Conservation (phyloP, 352 stramenopile species). For the Phytophthora colocasiae region DNA sequence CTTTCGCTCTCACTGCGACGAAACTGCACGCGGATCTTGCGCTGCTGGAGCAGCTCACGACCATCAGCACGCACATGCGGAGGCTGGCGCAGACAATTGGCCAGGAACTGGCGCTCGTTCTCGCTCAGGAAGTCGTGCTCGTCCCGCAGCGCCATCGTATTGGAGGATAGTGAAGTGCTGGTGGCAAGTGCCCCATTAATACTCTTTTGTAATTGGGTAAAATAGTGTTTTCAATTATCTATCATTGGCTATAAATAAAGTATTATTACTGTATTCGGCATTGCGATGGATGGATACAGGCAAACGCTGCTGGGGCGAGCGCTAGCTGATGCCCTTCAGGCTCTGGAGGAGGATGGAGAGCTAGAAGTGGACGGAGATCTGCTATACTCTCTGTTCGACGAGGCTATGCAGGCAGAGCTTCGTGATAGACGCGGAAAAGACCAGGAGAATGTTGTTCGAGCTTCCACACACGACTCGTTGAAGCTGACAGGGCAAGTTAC, state of each 20-base stretch:
- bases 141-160: constrained; percentile 58
- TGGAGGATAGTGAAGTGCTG: constrained; percentile 15
- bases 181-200: constrained; percentile 1
- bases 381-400: constrained; percentile 67
- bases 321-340: constrained; percentile 68
- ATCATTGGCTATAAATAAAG: constrained; percentile 24
- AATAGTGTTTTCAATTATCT: no score
- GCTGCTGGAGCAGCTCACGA: constrained; percentile 82
- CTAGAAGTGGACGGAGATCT: constrained; percentile 47
- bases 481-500: constrained; percentile 47
- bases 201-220: no score
- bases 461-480: constrained; percentile 63
- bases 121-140: constrained; percentile 83
- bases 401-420: constrained; percentile 46
- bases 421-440: constrained; percentile 3
- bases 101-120: constrained; percentile 84
- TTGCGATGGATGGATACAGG: constrained; percentile 67
- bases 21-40: constrained; percentile 87
- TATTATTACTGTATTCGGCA: no score
- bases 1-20: constrained; percentile 76
- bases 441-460: constrained; percentile 1
- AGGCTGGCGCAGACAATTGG: constrained; percentile 61
- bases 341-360: constrained; percentile 45
- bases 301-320: constrained; percentile 66
- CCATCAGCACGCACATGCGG: constrained; percentile 76